phyloP scores from a whole-genome alignment of 768 basidiomycete genomes.

The Trametes cinnabarina region DNA sequence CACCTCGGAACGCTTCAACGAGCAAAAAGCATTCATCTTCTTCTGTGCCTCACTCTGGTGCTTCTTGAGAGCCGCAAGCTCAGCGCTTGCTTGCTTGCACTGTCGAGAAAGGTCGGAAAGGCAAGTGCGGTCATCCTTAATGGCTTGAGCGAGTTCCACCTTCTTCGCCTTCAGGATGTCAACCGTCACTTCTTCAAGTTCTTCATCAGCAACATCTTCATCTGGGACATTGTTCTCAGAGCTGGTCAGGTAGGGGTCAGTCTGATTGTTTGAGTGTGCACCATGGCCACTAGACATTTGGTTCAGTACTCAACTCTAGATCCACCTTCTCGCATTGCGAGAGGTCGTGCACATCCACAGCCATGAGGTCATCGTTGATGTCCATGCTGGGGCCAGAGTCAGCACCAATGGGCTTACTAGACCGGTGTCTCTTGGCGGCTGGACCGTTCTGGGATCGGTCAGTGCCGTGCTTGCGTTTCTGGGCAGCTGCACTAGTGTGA shows the following conservation, averaged over 20 bases:
- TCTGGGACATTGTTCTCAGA: conserved; percentile 23
- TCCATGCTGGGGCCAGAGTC: conserved; percentile 21
- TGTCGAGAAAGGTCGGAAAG: conserved; percentile 39
- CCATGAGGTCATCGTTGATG: too few relatives aligned
- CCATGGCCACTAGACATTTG: too few relatives aligned
- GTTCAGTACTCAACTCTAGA: too few relatives aligned
- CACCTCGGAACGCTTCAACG: conserved; percentile 55
- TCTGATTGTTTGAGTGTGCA: not conserved
- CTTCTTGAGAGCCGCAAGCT: conserved; percentile 41
- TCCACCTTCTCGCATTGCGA: too few relatives aligned
- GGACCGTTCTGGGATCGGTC: conserved; percentile 39
- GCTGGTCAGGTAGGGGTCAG: not conserved
- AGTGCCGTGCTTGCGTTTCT: conserved; percentile 49
- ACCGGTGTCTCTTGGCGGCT: conserved; percentile 46
- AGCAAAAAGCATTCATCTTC: conserved; percentile 63
- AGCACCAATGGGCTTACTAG: conserved; percentile 19
- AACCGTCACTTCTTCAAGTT: conserved; percentile 42
- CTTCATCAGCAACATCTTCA: conserved; percentile 31
- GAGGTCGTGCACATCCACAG: too few relatives aligned
- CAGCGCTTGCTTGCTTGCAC: conserved; percentile 41
- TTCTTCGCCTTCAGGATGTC: conserved; percentile 48
- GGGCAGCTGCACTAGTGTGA: too few relatives aligned
- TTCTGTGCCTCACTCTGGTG: conserved; percentile 30
- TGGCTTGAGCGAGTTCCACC: conserved; percentile 37
- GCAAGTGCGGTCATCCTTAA: conserved; percentile 40